Conservation (phyloP, 257 asterid species). For the Leptodermis oblonga region DNA sequence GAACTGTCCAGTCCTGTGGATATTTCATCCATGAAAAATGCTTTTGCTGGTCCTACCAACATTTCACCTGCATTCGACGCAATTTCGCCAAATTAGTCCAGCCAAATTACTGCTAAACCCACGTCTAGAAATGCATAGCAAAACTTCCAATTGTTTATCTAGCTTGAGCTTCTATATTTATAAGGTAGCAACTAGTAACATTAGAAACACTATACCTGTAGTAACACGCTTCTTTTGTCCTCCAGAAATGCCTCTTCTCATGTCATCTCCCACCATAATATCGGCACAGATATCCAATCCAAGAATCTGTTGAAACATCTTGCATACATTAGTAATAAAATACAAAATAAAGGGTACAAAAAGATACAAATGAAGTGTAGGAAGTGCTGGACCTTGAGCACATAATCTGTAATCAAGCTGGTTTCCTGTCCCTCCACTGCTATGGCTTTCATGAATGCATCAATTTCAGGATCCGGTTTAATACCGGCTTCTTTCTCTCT, state of each 20-base stretch:
- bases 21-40: slow-evolving; percentile 88
- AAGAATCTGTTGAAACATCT: slow-evolving; percentile 48
- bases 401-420: slow-evolving; percentile 78
- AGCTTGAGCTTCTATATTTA: not conserved
- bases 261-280: slow-evolving; percentile 87
- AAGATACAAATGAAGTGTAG: not conserved
- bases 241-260: slow-evolving; percentile 95
- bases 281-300: slow-evolving; percentile 90
- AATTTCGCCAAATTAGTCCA: not conserved
- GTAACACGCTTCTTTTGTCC: slow-evolving; percentile 91
- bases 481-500: slow-evolving; percentile 54
- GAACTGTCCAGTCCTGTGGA: slow-evolving; percentile 90
- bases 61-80: slow-evolving; percentile 58
- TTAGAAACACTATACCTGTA: slow-evolving; percentile 45
- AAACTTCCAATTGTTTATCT: not conserved
- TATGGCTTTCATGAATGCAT: slow-evolving; percentile 77
- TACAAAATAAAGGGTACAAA: not conserved
- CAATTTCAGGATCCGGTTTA: slow-evolving; percentile 65
- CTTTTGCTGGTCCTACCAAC: slow-evolving; percentile 92
- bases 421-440: slow-evolving; percentile 72
- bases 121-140: not conserved
- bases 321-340: not conserved
- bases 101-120: not conserved
- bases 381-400: slow-evolving; percentile 57
- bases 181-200: not conserved